Evolutionary conservation across 139 green algal species (phyloP).

Genomic region (Closterium sp.): DNA sequence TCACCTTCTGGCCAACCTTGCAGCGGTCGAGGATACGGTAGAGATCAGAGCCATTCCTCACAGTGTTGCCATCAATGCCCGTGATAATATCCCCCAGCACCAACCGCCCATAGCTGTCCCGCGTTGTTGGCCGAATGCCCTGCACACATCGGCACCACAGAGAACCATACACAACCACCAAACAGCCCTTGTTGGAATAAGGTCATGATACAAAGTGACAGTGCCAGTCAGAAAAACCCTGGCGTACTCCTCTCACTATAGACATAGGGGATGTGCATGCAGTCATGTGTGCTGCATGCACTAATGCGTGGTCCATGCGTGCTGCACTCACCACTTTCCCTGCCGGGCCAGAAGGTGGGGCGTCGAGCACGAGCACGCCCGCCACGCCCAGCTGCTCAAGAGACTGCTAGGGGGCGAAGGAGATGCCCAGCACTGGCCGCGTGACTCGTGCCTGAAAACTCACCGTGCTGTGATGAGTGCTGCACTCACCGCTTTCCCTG

Average conservation of each 20-base stretch:
- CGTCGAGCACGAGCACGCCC: slow-evolving; percentile 60
- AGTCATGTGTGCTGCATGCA: too few species aligned
- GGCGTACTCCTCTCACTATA: too few species aligned
- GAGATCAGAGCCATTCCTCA: slow-evolving; percentile 52
- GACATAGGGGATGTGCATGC: too few species aligned
- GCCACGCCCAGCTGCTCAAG: slow-evolving; percentile 59
- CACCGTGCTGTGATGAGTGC: background rate
- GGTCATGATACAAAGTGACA: too few species aligned
- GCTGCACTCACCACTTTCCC: slow-evolving; percentile 41
- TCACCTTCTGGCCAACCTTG: slow-evolving; percentile 49
- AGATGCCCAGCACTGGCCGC: slow-evolving; percentile 60
- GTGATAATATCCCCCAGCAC: slow-evolving; percentile 61
- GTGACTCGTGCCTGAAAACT: background rate
- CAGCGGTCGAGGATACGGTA: slow-evolving; percentile 55
- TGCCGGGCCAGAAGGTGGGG: slow-evolving; percentile 48
- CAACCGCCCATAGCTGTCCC: slow-evolving; percentile 56
- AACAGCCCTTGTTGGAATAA: background rate
- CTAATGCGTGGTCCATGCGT: too few species aligned
- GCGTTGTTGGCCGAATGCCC: slow-evolving; percentile 49
- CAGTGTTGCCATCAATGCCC: slow-evolving; percentile 46
- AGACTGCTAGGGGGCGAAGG: slow-evolving; percentile 58
- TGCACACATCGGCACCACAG: background rate
- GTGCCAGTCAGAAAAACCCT: background rate
- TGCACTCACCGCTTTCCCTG: slow-evolving; percentile 45
- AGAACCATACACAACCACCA: background rate